Base-by-base conservation (phyloP, 345 rosid genomes). In the Eucalyptus shirleyi region DNA sequence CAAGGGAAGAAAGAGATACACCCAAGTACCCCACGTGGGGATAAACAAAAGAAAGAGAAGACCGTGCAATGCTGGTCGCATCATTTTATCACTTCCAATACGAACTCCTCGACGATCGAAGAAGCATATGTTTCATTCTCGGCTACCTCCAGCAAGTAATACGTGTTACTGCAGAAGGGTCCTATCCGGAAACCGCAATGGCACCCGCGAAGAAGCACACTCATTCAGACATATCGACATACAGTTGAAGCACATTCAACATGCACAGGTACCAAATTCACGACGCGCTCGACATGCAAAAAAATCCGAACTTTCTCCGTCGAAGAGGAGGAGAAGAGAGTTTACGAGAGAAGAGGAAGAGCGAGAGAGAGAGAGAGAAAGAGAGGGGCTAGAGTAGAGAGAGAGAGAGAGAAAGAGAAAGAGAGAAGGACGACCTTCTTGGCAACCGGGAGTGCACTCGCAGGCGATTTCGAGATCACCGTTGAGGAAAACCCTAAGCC, bases 361-460 rank as follows among this genome's bases (percentile, higher is more conserved):
- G 65, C 19, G 59, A 40, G 30, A 83, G 65, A 86, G 59, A 40
- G 30, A 83, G 65, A 86, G 21, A 42, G 86, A 26, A 80, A 56
- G 62, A 88, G 86, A 60, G 67, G 12, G 28, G 87, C 59, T 19
- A 88, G 62, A 59, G 65, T 47, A 26, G 21, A 65, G 34, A 59
- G 50, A 65, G 60, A 50, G 59, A 50, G 65, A n/a, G 7, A 18
- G 28, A 26, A 18, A 28, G 50, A 89, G 87, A 30, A 34, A 26
- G 44, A 49, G 82, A 87, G 88, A 60, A 89, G 87, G 90, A 90
- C 89, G 94, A 98, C 99, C 99, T 98, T 98, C 99, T 80, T 97
- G 92, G 91, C 99, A 98, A 92, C 99, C 99, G 40, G 98, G 99
- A 44, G 99, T 96, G 96, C 99, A 98, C 93, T 98, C 98, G 89